Evolutionary conservation across 2,329 filamentous ascomycete genomes (phyloP).

Genomic region (Aspergillus fijiensis): DNA sequence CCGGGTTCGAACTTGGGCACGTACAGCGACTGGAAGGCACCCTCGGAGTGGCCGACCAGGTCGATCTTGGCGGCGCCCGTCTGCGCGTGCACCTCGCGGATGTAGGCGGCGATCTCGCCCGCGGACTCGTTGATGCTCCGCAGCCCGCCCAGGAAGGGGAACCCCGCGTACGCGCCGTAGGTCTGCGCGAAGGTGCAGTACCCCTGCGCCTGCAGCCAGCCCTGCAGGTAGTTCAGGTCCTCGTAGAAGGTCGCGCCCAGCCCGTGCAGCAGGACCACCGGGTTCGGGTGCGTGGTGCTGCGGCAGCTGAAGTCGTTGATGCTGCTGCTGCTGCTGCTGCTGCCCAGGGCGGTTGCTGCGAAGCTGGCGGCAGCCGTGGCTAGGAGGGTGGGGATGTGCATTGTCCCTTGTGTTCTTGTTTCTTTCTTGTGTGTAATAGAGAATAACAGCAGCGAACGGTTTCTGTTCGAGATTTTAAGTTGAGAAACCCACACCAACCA

Average conservation of each 20-base stretch:
- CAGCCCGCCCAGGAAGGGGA: constrained; percentile 42
- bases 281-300: constrained; percentile 29
- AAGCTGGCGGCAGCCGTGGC: constrained; percentile 1
- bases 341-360: constrained; percentile 18
- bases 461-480: no score
- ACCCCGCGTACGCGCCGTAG: constrained; percentile 41
- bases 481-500: no score
- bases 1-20: constrained; percentile 40
- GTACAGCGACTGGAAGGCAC: constrained; percentile 43
- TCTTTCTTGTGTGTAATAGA: no score
- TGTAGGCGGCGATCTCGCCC: constrained; percentile 41
- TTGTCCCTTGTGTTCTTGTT: background rate
- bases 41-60: constrained; percentile 47
- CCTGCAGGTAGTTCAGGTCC: constrained; percentile 38
- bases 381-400: constrained; percentile 19
- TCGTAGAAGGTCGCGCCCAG: constrained; percentile 41
- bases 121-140: constrained; percentile 41
- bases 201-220: constrained; percentile 37
- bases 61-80: constrained; percentile 42
- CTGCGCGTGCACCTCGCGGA: constrained; percentile 36
- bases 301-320: constrained; percentile 40
- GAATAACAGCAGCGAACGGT: no score
- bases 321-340: constrained; percentile 13
- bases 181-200: constrained; percentile 47
- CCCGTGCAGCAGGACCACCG: constrained; percentile 38